These are phyloP conservation scores for Acarospora socialis DNA, from an alignment of 2,329 filamentous ascomycete species.

Conservation along the genomic window DNA sequence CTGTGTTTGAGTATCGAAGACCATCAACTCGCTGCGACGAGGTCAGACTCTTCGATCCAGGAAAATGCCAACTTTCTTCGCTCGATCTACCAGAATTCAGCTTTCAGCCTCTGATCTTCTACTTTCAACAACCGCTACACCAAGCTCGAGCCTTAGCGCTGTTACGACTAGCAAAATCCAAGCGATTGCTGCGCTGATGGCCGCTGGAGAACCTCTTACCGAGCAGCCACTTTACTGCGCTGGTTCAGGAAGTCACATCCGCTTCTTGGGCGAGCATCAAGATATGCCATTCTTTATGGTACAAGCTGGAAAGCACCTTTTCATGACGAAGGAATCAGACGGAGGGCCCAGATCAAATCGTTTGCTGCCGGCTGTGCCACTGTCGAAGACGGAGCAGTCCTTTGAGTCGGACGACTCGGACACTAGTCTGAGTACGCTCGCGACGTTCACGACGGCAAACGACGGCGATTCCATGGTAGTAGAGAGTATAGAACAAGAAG, in stretches of 20 bases:
- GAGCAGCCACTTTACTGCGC: conserved; percentile 4
- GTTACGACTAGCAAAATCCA: neutral
- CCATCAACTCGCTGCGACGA: too few species aligned
- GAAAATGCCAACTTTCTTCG: conserved; percentile 9
- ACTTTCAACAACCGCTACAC: too few species aligned
- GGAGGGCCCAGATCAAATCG: neutral
- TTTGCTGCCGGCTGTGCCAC: neutral
- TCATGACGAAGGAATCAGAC: conserved; percentile 6
- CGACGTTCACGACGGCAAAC: too few species aligned
- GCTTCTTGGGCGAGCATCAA: conserved; percentile 19
- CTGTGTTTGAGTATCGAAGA: too few species aligned
- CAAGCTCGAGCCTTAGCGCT: neutral
- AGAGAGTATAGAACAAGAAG: too few species aligned
- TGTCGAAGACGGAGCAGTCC: too few species aligned
- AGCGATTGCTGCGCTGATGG: too few species aligned
- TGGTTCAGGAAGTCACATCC: conserved; percentile 4
- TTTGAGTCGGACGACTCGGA: too few species aligned
- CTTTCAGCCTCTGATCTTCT: conserved; percentile 11
- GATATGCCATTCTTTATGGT: conserved; percentile 22
- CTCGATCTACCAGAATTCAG: conserved; percentile 4
- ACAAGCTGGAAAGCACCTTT: conserved; percentile 14
- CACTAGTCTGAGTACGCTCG: too few species aligned
- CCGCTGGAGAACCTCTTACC: conserved; percentile 5
- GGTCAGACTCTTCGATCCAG: neutral
- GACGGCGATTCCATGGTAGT: too few species aligned